Base-by-base conservation (phyloP, 2,329 filamentous ascomycete species). In the Cladorrhinum sp. region DNA sequence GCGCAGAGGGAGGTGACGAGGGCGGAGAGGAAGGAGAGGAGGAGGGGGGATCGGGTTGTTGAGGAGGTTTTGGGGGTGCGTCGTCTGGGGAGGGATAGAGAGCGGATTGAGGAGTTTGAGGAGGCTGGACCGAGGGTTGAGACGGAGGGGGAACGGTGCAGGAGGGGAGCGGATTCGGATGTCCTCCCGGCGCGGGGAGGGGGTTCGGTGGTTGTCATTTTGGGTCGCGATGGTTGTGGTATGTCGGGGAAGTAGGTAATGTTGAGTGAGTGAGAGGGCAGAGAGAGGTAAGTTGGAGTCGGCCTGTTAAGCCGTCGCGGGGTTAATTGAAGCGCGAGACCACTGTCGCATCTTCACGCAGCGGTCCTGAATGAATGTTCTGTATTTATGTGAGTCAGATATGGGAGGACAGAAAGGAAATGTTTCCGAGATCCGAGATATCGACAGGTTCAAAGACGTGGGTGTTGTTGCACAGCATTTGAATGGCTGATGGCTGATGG, bases 1-100 rank as follows among this genome's bases (percentile, higher is more conserved):
- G 92, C 94, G 73, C 91, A 95, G 30, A 97, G 82, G 14, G 84
- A 79, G 16, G 80, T 80, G 16, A 85, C 64, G 28, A 86, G 79
- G 26, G 85, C 80, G 21, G 79, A 77, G 26, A 80, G 65, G 68
- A 87, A 86, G 59, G 85, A 80, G 51, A 82, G 59, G 66, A 74
- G 65, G 60, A 79, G 80, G 28, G 66, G 61, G 2, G 76, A 55
- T 66, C 68, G 33, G 61, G 26, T 30, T 46, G 55, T 26, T 36
- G 46, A 30, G 8, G 16, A 48, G 23, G 51, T 46, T 21, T 58
- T 61, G 51, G 54, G 33, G 50, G 20, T 10, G 14, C 26, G 53
- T 42, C 57, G 60, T 48, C 24, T 58, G 21, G 57, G 61, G 18
- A 62, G 65, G 62, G 64, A n/a, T n/a, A n/a, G 50, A 39, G 66